phyloP scores from a whole-genome alignment of 441 rosid species.

The Aleurites moluccanus region DNA sequence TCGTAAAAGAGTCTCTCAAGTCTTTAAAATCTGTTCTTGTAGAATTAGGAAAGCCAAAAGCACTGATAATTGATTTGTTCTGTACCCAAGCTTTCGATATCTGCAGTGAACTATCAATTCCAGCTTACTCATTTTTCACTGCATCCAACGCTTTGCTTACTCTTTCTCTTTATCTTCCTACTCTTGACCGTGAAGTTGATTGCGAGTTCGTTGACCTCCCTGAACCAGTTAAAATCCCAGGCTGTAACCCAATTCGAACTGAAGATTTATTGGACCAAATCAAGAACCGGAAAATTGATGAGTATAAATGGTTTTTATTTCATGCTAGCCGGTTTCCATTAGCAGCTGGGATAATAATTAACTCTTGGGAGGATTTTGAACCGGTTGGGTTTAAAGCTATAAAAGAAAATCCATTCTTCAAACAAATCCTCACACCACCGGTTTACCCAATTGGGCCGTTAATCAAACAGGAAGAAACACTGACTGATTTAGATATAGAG shows the following conservation, averaged over 20 bases:
- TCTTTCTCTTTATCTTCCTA: conserved; percentile 40
- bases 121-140: conserved; percentile 42
- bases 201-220: conserved; percentile 34
- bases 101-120: conserved; percentile 48
- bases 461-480: conserved; percentile 30
- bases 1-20: conserved; percentile 32
- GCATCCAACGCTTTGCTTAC: conserved; percentile 55
- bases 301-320: conserved; percentile 34
- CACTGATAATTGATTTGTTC: conserved; percentile 51
- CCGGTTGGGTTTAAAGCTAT: conserved; percentile 33
- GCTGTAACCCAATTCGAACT: conserved; percentile 42
- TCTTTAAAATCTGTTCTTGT: conserved; percentile 28
- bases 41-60: conserved; percentile 29
- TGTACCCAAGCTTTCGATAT: conserved; percentile 50
- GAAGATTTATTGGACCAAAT: conserved; percentile 42
- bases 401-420: conserved; percentile 29
- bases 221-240: conserved; percentile 48
- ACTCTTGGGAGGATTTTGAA: conserved; percentile 46
- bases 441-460: conserved; percentile 55
- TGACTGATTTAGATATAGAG: background rate
- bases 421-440: conserved; percentile 37
- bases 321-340: conserved; percentile 16
- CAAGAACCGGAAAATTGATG: conserved; percentile 30
- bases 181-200: conserved; percentile 36
- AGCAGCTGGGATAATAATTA: conserved; percentile 43